Conservation (phyloP, 305 asterid species). For the Fraxinus floribunda region DNA sequence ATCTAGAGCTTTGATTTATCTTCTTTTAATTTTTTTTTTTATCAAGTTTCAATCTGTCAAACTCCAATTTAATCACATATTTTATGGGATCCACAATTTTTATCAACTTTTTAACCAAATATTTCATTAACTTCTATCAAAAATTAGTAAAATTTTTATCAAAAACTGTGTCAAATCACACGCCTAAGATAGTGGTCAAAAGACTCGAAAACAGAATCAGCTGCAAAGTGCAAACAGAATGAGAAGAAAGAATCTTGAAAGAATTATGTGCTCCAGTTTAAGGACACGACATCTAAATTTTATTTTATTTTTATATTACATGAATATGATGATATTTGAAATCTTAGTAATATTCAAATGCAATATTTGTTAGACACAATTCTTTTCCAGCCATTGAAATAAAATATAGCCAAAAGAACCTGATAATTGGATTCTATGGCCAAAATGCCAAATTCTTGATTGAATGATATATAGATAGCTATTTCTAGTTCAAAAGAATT, state of each 20-base stretch:
- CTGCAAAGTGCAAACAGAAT: neutral
- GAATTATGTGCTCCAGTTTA: slow-evolving; percentile 11
- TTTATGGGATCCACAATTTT: too few species aligned
- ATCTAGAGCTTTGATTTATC: too few species aligned
- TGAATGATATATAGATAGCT: neutral
- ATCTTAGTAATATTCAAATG: slow-evolving; percentile 8
- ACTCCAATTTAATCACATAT: neutral
- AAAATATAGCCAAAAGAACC: neutral
- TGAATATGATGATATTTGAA: slow-evolving; percentile 11
- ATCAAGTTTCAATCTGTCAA: too few species aligned
- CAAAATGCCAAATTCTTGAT: slow-evolving; percentile 16
- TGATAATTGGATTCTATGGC: slow-evolving; percentile 6
- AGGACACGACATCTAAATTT: neutral
- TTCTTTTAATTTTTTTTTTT: too few species aligned
- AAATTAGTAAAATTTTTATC: too few species aligned
- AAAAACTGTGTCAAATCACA: too few species aligned
- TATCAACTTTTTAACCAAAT: too few species aligned
- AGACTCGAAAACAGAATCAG: neutral
- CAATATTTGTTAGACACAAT: neutral
- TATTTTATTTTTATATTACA: neutral
- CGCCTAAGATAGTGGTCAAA: neutral
- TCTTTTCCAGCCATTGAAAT: neutral
- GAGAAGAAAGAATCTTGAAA: slow-evolving; percentile 35
- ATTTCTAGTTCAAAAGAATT: slow-evolving; percentile 15
- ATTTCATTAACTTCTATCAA: too few species aligned